These are phyloP conservation scores for Tetracladium marchalianum DNA, from an alignment of 495 filamentous ascomycete genomes.

Conservation along the genomic window DNA sequence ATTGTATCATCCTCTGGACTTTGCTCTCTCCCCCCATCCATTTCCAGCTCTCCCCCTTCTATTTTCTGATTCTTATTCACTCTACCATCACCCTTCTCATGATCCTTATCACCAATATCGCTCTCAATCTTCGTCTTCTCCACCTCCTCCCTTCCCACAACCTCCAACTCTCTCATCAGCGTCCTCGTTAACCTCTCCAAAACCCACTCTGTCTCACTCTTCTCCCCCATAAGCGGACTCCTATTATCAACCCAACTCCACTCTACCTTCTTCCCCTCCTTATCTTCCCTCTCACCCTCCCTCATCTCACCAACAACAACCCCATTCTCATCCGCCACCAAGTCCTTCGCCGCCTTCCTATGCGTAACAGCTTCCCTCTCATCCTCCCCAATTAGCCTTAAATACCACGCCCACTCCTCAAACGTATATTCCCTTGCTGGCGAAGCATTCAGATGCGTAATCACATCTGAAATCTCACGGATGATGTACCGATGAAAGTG, in stretches of 20 bases:
- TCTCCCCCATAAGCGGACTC: slow-evolving; percentile 63
- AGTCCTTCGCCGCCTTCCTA: slow-evolving; percentile 27
- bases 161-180: slow-evolving; percentile 43
- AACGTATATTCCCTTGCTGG: slow-evolving; percentile 64
- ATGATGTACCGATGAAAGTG: slow-evolving; percentile 56
- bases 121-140: background rate
- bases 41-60: too few relatives aligned
- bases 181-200: slow-evolving; percentile 50
- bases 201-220: slow-evolving; percentile 74
- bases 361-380: slow-evolving; percentile 38
- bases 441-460: slow-evolving; percentile 46
- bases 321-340: slow-evolving; percentile 20
- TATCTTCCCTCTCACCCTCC: slow-evolving; percentile 15
- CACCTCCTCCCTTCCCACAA: slow-evolving; percentile 13
- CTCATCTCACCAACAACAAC: slow-evolving; percentile 16
- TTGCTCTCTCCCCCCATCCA: too few relatives aligned
- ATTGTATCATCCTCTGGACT: too few relatives aligned
- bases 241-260: slow-evolving; percentile 74
- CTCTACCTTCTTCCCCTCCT: slow-evolving; percentile 14
- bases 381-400: slow-evolving; percentile 66
- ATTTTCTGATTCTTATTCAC: too few relatives aligned
- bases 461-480: slow-evolving; percentile 57
- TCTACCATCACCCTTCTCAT: background rate
- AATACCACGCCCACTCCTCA: slow-evolving; percentile 73
- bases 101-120: background rate